phyloP scores from a whole-genome alignment of 805 yeast genomes.

The Saccharomycopsis guyanensis region DNA sequence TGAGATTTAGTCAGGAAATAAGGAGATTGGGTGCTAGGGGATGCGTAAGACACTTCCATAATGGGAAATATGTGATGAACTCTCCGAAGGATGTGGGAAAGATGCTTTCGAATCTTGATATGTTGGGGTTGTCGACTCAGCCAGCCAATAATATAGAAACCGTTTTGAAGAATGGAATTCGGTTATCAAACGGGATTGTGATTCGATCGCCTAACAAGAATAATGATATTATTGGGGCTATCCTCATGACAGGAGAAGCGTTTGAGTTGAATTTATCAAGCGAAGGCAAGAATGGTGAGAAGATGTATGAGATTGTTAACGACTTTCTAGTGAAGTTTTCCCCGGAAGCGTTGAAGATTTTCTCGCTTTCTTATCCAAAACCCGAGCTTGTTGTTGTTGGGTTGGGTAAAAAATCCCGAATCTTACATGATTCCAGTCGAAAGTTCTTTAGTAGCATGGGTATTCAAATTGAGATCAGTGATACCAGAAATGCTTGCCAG shows the following conservation, averaged over 20 bases:
- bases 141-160: constrained; percentile 47
- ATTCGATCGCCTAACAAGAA: constrained; percentile 35
- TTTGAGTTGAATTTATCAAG: constrained; percentile 46
- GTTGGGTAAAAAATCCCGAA: constrained; percentile 54
- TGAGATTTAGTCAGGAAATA: too few relatives aligned
- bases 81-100: constrained; percentile 18
- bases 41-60: too few relatives aligned
- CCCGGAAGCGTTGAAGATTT: constrained; percentile 37
- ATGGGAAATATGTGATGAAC: too few relatives aligned
- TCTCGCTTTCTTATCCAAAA: constrained; percentile 57
- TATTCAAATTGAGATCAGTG: constrained; percentile 61
- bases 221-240: constrained; percentile 37
- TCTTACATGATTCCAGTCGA: constrained; percentile 51
- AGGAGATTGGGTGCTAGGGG: too few relatives aligned
- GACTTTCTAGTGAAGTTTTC: constrained; percentile 48
- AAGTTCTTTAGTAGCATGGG: constrained; percentile 48
- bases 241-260: constrained; percentile 50
- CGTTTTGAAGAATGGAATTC: constrained; percentile 48
- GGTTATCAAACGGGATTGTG: constrained; percentile 46
- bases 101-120: constrained; percentile 34
- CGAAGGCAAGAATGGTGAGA: constrained; percentile 24
- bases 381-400: constrained; percentile 75
- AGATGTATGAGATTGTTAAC: constrained; percentile 34
- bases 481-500: constrained; percentile 58
- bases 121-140: constrained; percentile 34